Evolutionary conservation across 352 stramenopile genomes (phyloP), one percentile per base, ranked within the genome.

Genomic region (Thraustotheca clavata): DNA sequence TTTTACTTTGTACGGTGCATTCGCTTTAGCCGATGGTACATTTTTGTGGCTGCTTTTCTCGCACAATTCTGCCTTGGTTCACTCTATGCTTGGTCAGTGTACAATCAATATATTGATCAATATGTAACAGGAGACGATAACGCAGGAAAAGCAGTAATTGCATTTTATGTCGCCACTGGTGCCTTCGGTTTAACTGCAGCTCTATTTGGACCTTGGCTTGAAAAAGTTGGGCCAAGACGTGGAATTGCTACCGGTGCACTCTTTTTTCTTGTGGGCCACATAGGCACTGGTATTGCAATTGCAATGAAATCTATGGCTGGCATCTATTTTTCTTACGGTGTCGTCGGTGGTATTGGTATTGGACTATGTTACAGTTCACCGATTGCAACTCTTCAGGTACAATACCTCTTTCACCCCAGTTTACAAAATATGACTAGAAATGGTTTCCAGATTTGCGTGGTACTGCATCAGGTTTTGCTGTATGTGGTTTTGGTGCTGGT

Each of bases 401-500:
- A 22, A 18, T 6, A n/a, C 54, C 24, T 26, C n/a, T n/a, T 52
- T 35, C 14, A 24, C n/a, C 3, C 35, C 14, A 6, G 43, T 14
- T 50, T 6, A 18, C 11, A 52, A 11, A 6, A 6, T 14, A 29
- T 1, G 11, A n/a, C 18, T 52, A 52, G 59, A 87, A 86, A 50
- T 88, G 80, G 78, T 87, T 89, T 69, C 80, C 80, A 0, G 80
- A 87, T 67, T 83, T 85, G 73, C 74, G 80, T 29, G 80, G 80
- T 33, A 83, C 75, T 0, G 79, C 79, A 20, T 73, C 75, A 20
- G 76, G 79, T 59, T 86, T 86, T 61, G 76, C 79, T 2, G 76
- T 88, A 22, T 76, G 71, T 39, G 75, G 75, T 29, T 88, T 81
- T 41, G 79, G 79, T 24, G 75, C 72, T 0, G 76, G 76, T 1